These are phyloP conservation scores for Eutrema japonicum DNA, from an alignment of 345 rosid genomes.

Conservation along the genomic window DNA sequence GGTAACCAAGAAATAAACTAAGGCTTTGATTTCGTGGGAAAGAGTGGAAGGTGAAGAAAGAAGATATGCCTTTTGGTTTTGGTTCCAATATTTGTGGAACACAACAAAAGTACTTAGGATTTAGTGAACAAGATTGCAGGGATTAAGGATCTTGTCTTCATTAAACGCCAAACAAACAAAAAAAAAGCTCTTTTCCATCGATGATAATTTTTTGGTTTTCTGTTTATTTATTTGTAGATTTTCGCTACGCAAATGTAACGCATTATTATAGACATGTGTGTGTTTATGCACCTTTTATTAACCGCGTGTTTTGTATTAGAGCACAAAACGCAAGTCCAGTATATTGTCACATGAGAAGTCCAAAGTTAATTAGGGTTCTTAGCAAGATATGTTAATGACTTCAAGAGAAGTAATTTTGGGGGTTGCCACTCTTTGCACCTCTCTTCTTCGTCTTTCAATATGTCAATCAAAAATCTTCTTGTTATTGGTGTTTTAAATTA, in stretches of 20 bases:
- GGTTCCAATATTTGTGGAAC: slow-evolving; percentile 51
- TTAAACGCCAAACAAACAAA: slow-evolving; percentile 44
- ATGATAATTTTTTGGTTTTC: neutral
- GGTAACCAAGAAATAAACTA: slow-evolving; percentile 38
- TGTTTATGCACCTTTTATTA: slow-evolving; percentile 14
- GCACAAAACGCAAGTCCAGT: too few relatives aligned
- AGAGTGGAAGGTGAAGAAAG: slow-evolving; percentile 25
- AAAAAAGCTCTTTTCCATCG: neutral
- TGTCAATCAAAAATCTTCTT: too few relatives aligned
- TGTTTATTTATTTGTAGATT: slow-evolving; percentile 26
- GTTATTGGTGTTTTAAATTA: too few relatives aligned
- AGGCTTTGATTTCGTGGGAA: slow-evolving; percentile 25
- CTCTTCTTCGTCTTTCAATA: too few relatives aligned
- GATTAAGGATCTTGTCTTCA: slow-evolving; percentile 55
- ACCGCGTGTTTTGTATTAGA: neutral
- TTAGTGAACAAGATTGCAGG: slow-evolving; percentile 43
- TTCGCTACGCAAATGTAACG: slow-evolving; percentile 28
- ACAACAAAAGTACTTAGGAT: slow-evolving; percentile 43
- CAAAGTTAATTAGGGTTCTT: too few relatives aligned
- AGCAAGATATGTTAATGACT: too few relatives aligned
- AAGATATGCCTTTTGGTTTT: slow-evolving; percentile 46
- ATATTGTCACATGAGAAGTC: too few relatives aligned
- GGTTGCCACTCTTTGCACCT: too few relatives aligned
- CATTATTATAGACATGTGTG: slow-evolving; percentile 2
- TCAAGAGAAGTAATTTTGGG: too few relatives aligned